Evolutionary conservation across 192 early-diverging fungal species (phyloP), one percentile per base, ranked within the genome.

Genomic region (Backusella liffmaniae): DNA sequence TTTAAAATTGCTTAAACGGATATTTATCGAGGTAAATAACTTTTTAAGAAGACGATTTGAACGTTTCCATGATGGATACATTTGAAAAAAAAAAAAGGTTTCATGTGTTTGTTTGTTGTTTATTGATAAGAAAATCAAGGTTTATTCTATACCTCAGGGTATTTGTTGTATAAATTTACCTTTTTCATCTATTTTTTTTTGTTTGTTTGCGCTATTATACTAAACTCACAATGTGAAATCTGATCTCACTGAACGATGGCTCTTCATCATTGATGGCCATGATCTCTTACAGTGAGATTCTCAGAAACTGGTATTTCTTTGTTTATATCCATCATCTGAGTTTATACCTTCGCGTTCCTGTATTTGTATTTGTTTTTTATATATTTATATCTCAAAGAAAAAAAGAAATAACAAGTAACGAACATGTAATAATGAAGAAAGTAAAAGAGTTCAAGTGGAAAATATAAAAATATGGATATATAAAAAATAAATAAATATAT

Each of bases 91-190:
- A 59, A 59, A 59, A 59, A 21, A 26, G 23, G 53, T 59, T 59
- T 59, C 53, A 59, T 59, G 9, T 59, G 3, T 59, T 59, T 59
- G 46, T 49, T 49, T 49, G 46, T 1, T n/a, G 4, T 6, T 49
- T 49, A n/a, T n/a, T 49, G 46, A 49, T 59, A 59, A 21, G 23
- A 9, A 10, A 59, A 59, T 12, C 53, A 59, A 59, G 21, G 53
- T 59, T 59, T 59, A 49, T 18, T 59, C 18, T 4, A 49, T 16
- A 44, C 46, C 2, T 23, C 21, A 59, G 53, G 53, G 53, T 59
- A 59, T 59, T 26, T 59, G 53, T 59, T 59, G 53, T 59, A 59
- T 59, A 59, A 59, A 59, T 59, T 59, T 59, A 59, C 53, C 23
- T 59, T 26, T 26, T 59, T 59, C 26, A 26, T 59, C n/a, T 26